phyloP scores from a whole-genome alignment of 2,329 filamentous ascomycete species.

The Ophiostoma ips region DNA sequence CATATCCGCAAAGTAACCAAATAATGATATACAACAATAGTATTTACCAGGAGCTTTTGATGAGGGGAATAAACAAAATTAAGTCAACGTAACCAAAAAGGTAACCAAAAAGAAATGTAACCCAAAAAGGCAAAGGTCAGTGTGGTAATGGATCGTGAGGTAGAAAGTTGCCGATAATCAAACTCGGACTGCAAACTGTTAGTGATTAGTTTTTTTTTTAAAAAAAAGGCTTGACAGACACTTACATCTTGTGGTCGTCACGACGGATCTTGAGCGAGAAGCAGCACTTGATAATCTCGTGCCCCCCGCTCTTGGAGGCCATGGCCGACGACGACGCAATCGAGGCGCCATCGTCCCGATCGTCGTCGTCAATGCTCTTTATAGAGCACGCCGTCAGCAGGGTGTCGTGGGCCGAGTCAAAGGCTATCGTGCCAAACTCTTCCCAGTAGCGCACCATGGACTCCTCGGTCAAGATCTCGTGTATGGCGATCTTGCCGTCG shows the following conservation, averaged over 20 bases:
- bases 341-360: conserved; percentile 30
- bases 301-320: not conserved
- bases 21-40: too few species aligned
- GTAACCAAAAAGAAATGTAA: not conserved
- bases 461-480: conserved; percentile 91
- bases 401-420: conserved; percentile 85
- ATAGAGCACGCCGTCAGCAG: conserved; percentile 87
- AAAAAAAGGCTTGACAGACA: not conserved
- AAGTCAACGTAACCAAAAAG: not conserved
- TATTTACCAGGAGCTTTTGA: too few species aligned
- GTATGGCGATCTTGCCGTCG: conserved; percentile 87
- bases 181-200: conserved; percentile 55
- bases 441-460: conserved; percentile 97
- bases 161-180: conserved; percentile 95
- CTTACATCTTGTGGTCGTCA: conserved; percentile 93
- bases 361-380: conserved; percentile 62
- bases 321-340: not conserved
- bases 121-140: not conserved
- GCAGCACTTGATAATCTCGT: conserved; percentile 65
- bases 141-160: conserved; percentile 52
- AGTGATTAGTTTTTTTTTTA: conserved; percentile 18
- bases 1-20: too few species aligned
- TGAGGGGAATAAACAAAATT: not conserved
- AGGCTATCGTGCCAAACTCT: conserved; percentile 95
- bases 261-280: conserved; percentile 95